Evolutionary conservation across 2,329 filamentous ascomycete genomes (phyloP), one percentile per base, ranked within the genome.

Genomic region (Fusarium nematophilum): DNA sequence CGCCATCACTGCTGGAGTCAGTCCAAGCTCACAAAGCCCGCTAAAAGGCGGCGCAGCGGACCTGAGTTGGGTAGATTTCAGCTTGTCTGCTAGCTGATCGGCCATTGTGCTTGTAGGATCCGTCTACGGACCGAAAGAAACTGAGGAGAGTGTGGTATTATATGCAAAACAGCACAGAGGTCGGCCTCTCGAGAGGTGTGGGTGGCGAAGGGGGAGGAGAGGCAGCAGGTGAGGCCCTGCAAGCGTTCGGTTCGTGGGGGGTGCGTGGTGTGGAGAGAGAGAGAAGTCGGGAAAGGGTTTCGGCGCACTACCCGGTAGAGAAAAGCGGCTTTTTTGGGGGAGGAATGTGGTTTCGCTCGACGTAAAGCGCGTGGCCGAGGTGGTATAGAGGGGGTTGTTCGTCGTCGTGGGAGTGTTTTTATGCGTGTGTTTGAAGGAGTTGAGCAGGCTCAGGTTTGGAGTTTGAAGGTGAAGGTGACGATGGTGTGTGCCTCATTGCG

Each of bases 1-100:
- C 65, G 67, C 76, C 78, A 71, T 86, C 81, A 73, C 79, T 82
- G 68, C 66, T 67, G 74, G 50, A 71, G 72, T 78, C 68, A 78
- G 75, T 72, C 54, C 61, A 62, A 68, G 65, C 48, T 69, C 54
- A 64, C 51, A 61, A 62, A 49, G 53, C 53, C 55, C 60, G 53
- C 53, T 49, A 58, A 53, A 21, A 21, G 60, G 27, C 64, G 52
- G 57, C 57, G 53, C 52, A 53, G 66, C 76, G 66, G 64, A 80
- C 76, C 76, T 77, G 56, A 80, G 69, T 68, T 74, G 73, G 59
- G 76, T 73, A 62, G 68, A 75, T 72, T 75, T 75, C 63, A 81
- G 72, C 73, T 78, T 75, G 55, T 81, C 77, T 74, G 73, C 75
- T 66, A 80, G 72, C 71, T 78, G 76, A 70, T 80, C 78, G 67